A percentile compares a stretch with the other conserved stretches of the same genome.
Conservation (phyloP, 371 early-diverging fungal genomes). For the Paraphysoderma sedebokerense region DNA sequence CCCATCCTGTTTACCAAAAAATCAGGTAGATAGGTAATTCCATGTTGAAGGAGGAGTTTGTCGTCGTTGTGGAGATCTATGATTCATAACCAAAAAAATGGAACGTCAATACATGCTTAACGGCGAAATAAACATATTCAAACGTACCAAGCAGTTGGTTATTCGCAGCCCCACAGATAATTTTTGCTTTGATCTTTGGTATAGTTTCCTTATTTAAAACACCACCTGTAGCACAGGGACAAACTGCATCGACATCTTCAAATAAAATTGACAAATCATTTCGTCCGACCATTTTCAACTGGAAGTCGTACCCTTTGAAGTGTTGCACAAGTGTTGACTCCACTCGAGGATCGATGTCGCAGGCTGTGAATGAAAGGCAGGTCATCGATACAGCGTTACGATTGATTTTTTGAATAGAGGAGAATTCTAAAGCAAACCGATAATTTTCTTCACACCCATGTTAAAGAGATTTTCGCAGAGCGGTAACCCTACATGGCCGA, state of each 20-base stretch:
- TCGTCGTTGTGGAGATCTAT: conserved; percentile 10
- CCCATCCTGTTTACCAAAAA: conserved; percentile 25
- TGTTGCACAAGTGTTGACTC: too few relatives aligned
- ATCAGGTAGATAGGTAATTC: conserved; percentile 20
- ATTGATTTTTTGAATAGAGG: too few relatives aligned
- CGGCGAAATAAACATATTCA: not conserved
- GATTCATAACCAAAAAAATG: not conserved
- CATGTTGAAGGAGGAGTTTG: conserved; percentile 7
- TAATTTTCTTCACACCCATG: not conserved
- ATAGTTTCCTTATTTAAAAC: conserved; percentile 14
- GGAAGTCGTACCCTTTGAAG: too few relatives aligned
- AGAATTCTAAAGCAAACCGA: too few relatives aligned
- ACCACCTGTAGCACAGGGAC: conserved; percentile 20
- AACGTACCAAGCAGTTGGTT: conserved; percentile 16
- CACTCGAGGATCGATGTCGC: too few relatives aligned
- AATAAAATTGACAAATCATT: conserved; percentile 11
- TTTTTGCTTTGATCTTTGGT: conserved; percentile 14
- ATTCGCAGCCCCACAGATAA: conserved; percentile 22
- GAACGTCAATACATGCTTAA: not conserved
- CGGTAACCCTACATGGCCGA: not conserved
- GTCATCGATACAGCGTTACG: too few relatives aligned
- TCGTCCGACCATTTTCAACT: not conserved
- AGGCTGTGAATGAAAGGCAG: too few relatives aligned
- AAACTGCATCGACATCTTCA: conserved; percentile 18
- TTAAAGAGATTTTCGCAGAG: not conserved